Conservation (phyloP, 2,329 filamentous ascomycete species). For the Rutstroemia sp. region DNA sequence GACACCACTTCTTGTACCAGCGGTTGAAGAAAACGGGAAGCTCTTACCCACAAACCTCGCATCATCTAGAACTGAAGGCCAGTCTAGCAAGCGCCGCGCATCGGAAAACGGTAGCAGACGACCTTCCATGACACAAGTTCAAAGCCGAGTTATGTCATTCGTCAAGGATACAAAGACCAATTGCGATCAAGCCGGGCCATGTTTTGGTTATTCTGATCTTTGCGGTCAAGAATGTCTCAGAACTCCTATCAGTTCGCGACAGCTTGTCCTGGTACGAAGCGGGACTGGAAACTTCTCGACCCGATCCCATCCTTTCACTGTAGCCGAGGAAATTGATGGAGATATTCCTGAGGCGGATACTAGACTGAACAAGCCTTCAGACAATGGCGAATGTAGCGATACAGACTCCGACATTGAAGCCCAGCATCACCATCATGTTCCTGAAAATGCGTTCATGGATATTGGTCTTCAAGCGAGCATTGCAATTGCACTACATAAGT, state of each 20-base stretch:
- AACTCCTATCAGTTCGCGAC: conserved; percentile 8
- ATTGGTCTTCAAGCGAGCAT: conserved; percentile 95
- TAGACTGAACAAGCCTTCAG: conserved; percentile 8
- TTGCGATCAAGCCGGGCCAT: conserved; percentile 53
- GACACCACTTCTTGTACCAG: conserved; percentile 22
- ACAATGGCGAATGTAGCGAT: conserved; percentile 5
- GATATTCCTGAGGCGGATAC: neutral
- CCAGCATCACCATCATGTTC: conserved; percentile 85
- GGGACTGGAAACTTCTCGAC: conserved; percentile 12
- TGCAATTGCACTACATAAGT: conserved; percentile 92
- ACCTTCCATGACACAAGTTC: conserved; percentile 48
- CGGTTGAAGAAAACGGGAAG: conserved; percentile 11
- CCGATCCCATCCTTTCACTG: neutral
- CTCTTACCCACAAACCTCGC: neutral
- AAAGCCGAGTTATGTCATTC: conserved; percentile 54
- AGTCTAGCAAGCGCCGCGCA: conserved; percentile 2
- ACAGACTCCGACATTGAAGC: conserved; percentile 23
- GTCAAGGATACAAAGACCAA: conserved; percentile 57
- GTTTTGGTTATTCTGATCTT: conserved; percentile 57
- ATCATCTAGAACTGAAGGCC: neutral
- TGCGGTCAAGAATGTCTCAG: conserved; percentile 59
- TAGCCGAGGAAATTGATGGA: conserved; percentile 4
- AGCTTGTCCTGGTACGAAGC: conserved; percentile 11
- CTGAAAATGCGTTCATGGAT: conserved; percentile 84
- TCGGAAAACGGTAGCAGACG: conserved; percentile 30